Percentiles rank a stretch among this genome's conserved stretches.
These are phyloP conservation scores for Pleomassaria siparia DNA, from an alignment of 2,329 filamentous ascomycete species.

Conservation along the genomic window DNA sequence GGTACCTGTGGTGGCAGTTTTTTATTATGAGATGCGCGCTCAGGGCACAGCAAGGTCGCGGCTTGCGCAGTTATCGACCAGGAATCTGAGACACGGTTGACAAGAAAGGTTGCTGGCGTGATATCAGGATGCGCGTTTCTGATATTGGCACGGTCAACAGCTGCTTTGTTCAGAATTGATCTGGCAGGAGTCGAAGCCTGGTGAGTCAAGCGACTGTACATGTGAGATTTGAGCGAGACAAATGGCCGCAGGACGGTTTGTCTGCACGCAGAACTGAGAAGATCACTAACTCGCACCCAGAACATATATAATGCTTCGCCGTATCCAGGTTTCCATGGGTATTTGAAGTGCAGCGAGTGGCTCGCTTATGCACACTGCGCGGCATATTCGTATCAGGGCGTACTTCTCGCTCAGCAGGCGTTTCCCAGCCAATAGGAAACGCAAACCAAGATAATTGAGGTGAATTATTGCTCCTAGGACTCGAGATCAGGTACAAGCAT, in stretches of 20 bases:
- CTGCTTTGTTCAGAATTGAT: constrained; percentile 11
- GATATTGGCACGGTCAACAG: constrained; percentile 14
- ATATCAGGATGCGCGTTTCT: constrained; percentile 7
- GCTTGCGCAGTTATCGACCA: constrained; percentile 14
- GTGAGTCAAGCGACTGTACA: constrained; percentile 16
- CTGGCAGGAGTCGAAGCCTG: constrained; percentile 14
- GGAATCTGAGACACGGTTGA: constrained; percentile 16
- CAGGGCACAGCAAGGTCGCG: constrained; percentile 14
- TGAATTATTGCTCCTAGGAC: constrained; percentile 12
- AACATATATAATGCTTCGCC: constrained; percentile 16
- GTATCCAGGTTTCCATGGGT: constrained; percentile 14
- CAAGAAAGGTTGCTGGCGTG: constrained; percentile 9
- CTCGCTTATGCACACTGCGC: constrained; percentile 25
- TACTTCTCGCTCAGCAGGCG: constrained; percentile 6
- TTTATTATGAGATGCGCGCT: constrained; percentile 15
- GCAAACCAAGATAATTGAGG: constrained; percentile 4
- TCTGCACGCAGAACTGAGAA: constrained; percentile 11
- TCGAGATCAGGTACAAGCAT: constrained; percentile 2
- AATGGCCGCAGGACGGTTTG: constrained; percentile 5
- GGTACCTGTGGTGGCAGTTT: constrained; percentile 3
- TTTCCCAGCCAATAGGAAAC: constrained; percentile 11
- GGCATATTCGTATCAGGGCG: constrained; percentile 12
- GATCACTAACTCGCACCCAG: constrained; percentile 18
- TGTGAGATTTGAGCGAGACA: constrained; percentile 13
- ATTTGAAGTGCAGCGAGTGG: constrained; percentile 16